phyloP scores from a whole-genome alignment of 106 monocot genomes.

The Narthecium ossifragum region DNA sequence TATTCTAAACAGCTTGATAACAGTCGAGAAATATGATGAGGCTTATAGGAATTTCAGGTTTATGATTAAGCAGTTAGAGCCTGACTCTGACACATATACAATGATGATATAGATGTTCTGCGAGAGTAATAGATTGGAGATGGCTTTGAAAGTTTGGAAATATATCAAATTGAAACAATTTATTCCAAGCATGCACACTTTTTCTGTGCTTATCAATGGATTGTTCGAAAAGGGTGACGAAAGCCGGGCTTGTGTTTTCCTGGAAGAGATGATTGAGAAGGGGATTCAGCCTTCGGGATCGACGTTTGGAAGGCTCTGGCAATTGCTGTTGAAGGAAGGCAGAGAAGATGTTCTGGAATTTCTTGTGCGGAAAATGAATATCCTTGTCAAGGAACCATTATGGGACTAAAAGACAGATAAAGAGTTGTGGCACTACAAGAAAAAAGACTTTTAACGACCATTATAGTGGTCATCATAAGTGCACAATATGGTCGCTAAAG shows the following conservation, averaged over 20 bases:
- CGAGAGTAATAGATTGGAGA: conserved; percentile 46
- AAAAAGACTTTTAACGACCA: too few relatives aligned
- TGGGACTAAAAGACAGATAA: conserved; percentile 60
- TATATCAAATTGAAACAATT: conserved; percentile 83
- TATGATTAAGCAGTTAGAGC: conserved; percentile 78
- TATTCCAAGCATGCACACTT: conserved; percentile 88
- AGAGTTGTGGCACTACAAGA: too few relatives aligned
- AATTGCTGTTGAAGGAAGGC: conserved; percentile 71
- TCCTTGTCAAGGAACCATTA: conserved; percentile 65
- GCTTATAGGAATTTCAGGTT: conserved; percentile 66
- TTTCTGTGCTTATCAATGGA: conserved; percentile 85
- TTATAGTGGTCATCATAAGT: too few relatives aligned
- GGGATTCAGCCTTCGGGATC: conserved; percentile 80
- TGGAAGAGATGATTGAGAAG: conserved; percentile 98
- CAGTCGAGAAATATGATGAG: conserved; percentile 31
- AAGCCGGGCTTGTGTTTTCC: conserved; percentile 51
- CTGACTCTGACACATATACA: conserved; percentile 93
- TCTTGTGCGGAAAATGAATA: conserved; percentile 78
- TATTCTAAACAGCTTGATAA: conserved; percentile 69
- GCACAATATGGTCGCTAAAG: too few relatives aligned
- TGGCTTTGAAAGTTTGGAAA: conserved; percentile 89
- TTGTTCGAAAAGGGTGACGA: conserved; percentile 68
- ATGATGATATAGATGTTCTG: conserved; percentile 99
- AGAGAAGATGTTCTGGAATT: conserved; percentile 85
- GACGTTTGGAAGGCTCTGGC: conserved; percentile 83